Base-by-base conservation (phyloP, 345 rosid species). In the Aquilaria sinensis region DNA sequence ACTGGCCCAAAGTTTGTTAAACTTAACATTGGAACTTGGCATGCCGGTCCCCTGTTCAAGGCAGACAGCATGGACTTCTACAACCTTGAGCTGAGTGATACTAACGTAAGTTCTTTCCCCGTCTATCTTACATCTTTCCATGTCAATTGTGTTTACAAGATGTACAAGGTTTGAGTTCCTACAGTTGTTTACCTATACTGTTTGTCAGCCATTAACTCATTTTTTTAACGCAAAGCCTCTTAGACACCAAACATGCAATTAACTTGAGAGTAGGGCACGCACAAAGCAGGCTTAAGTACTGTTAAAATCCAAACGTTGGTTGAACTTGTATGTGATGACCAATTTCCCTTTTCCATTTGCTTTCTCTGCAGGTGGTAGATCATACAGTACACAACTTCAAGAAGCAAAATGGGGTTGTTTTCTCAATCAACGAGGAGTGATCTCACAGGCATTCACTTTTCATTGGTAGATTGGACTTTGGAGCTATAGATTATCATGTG, bases 11-110 rank as follows among this genome's bases (percentile, higher is more conserved):
- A 83, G 78, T 93, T 84, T 65, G 62, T 90, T 48, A 90, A 89
- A 56, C 84, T 87, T 11, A 70, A 86, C 56, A 47, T 37, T 0
- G 97, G 98, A 58, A 90, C 97, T 0, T 93, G 98, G 97, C 97
- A 93, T 31, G 94, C 77, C 0, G 98, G 97, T 46, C 97, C 97
- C 1, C 52, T 93, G 68, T 87, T 89, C 30, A 58, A 10, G 61
- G 84, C 71, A 0, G 75, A 69, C 7, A 13, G 56, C 16, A 81
- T 87, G 96, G 88, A 83, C 65, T 89, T 93, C 76, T 93, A 85
- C 83, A 89, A 89, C 69, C 56, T 93, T 47, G 98, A 89, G 76
- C 71, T 93, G 46, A 87, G 81, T 76, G 65, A 93, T 63, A 89
- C 97, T 58, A 84, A 87, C 64, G 98, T 89, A 70, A 87, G 87